Evolutionary conservation across 768 basidiomycete species (phyloP).

Genomic region (Suillus variegatus): DNA sequence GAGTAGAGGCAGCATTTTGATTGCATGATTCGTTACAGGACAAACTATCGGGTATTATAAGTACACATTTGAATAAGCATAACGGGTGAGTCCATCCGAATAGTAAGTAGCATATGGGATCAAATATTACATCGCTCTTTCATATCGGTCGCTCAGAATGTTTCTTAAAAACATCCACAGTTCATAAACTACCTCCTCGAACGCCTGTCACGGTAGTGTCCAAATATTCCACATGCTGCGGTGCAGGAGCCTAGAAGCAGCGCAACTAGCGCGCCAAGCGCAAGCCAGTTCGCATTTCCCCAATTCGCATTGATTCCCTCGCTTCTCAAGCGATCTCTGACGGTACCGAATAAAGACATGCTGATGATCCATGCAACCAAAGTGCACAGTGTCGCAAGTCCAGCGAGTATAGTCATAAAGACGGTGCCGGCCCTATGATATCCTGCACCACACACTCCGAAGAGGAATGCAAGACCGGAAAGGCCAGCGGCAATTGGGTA

Average conservation of each 20-base stretch:
- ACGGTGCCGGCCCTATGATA: conserved; percentile 75
- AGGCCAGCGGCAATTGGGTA: conserved; percentile 79
- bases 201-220: conserved; percentile 48
- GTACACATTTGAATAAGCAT: neutral
- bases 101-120: neutral
- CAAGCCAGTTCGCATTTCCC: conserved; percentile 85
- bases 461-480: conserved; percentile 63
- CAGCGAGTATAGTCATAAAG: conserved; percentile 70
- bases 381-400: conserved; percentile 65
- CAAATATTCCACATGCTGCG: conserved; percentile 65
- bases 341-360: conserved; percentile 78
- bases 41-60: neutral
- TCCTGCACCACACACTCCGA: conserved; percentile 63
- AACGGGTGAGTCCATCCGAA: neutral
- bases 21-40: neutral
- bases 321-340: conserved; percentile 56
- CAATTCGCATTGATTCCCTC: conserved; percentile 51
- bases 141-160: neutral
- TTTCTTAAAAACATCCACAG: neutral
- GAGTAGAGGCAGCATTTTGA: neutral
- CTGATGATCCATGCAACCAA: conserved; percentile 76
- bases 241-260: conserved; percentile 69
- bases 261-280: conserved; percentile 70
- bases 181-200: conserved; percentile 18
- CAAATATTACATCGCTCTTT: neutral